Evolutionary conservation across 768 basidiomycete species (phyloP).

Genomic region (Mycena rosella): DNA sequence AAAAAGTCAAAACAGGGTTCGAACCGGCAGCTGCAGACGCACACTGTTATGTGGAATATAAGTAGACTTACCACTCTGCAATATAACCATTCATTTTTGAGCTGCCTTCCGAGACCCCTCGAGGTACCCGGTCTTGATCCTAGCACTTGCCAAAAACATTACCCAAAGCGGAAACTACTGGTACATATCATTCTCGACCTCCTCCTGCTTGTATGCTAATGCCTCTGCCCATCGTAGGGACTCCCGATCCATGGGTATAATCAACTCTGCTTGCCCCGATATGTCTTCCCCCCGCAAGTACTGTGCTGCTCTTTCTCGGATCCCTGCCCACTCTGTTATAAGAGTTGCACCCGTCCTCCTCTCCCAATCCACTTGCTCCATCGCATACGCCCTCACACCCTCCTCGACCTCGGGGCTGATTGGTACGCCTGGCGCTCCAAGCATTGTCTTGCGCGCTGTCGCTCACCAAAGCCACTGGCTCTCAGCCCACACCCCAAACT

Average conservation of each 20-base stretch:
- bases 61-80: too few relatives aligned
- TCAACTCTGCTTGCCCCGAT: background rate
- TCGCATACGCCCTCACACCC: slow-evolving; percentile 4
- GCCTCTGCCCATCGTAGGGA: slow-evolving; percentile 1
- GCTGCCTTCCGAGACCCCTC: too few relatives aligned
- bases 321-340: background rate
- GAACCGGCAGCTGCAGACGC: too few relatives aligned
- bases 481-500: background rate
- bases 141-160: too few relatives aligned
- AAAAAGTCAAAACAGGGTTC: too few relatives aligned
- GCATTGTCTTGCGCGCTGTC: background rate
- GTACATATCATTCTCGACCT: background rate
- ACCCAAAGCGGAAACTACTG: background rate
- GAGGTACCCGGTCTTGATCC: too few relatives aligned
- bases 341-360: background rate
- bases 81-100: too few relatives aligned
- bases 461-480: background rate
- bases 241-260: background rate
- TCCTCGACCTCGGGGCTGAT: background rate
- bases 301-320: background rate
- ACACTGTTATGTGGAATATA: too few relatives aligned
- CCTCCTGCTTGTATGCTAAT: background rate
- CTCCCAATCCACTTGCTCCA: slow-evolving; percentile 10
- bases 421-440: background rate
- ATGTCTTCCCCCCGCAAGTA: background rate